phyloP scores from a whole-genome alignment of 768 basidiomycete genomes.

The Podaxis rugospora region DNA sequence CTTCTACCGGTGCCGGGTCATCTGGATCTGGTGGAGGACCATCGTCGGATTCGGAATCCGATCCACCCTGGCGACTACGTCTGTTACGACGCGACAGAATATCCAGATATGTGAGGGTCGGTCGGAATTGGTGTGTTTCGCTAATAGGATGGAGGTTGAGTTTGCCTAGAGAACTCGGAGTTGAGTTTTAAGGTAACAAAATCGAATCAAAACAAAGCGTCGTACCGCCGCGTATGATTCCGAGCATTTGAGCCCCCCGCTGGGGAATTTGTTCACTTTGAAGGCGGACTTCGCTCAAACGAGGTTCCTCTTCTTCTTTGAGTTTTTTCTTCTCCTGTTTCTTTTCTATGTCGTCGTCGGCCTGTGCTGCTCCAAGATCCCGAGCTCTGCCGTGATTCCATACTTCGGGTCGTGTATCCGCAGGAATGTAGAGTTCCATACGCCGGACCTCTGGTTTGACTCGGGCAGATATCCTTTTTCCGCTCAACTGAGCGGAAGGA shows the following conservation, averaged over 20 bases:
- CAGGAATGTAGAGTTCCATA: constrained; percentile 76
- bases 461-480: constrained; percentile 74
- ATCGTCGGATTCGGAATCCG: constrained; percentile 73
- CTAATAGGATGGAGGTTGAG: constrained; percentile 76
- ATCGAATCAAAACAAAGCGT: neutral
- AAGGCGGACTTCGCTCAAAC: constrained; percentile 66
- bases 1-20: constrained; percentile 46
- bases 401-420: constrained; percentile 76
- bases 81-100: constrained; percentile 59
- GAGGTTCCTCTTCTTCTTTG: constrained; percentile 50
- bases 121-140: constrained; percentile 79
- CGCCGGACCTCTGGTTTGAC: constrained; percentile 59
- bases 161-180: constrained; percentile 38
- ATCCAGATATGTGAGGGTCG: constrained; percentile 80
- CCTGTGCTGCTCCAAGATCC: constrained; percentile 59
- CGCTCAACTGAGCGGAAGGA: constrained; percentile 66
- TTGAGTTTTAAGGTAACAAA: neutral
- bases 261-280: constrained; percentile 69
- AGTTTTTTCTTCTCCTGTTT: constrained; percentile 53
- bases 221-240: constrained; percentile 68
- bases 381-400: constrained; percentile 72
- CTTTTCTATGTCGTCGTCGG: constrained; percentile 76
- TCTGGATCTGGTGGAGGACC: constrained; percentile 80
- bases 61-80: constrained; percentile 42
- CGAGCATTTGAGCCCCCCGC: constrained; percentile 68